Evolutionary conservation across 1,139 yeast species (phyloP).

Genomic region (Lodderomyces elongisporus): DNA sequence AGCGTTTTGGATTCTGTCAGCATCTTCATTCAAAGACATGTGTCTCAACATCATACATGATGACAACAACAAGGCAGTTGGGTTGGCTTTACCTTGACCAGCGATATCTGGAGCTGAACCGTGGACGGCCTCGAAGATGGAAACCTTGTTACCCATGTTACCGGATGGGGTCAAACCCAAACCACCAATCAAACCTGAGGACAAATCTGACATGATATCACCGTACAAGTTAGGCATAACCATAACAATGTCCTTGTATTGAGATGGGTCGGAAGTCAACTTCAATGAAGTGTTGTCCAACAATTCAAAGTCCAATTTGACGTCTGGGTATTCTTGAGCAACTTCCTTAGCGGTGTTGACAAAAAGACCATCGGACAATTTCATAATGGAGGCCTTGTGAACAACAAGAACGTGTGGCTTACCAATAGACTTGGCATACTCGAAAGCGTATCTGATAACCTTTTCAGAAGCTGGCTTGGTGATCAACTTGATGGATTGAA

Average conservation of each 20-base stretch:
- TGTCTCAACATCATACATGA: slow-evolving; percentile 99
- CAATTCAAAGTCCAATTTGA: slow-evolving; percentile 76
- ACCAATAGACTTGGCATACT: slow-evolving; percentile 85
- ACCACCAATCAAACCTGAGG: slow-evolving; percentile 97
- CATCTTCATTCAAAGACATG: slow-evolving; percentile 80
- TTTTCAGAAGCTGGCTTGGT: slow-evolving; percentile 95
- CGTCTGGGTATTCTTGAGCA: slow-evolving; percentile 87
- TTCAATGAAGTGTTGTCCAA: slow-evolving; percentile 93
- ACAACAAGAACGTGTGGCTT: slow-evolving; percentile 90
- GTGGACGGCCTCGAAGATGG: slow-evolving; percentile 98
- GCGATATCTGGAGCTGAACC: slow-evolving; percentile 99
- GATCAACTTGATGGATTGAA: slow-evolving; percentile 94
- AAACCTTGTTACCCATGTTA: slow-evolving; percentile 97
- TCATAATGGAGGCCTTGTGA: slow-evolving; percentile 98
- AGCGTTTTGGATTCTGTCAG: slow-evolving; percentile 81
- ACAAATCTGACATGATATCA: slow-evolving; percentile 95
- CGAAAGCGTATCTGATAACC: slow-evolving; percentile 94
- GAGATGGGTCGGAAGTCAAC: slow-evolving; percentile 83
- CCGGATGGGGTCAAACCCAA: slow-evolving; percentile 98
- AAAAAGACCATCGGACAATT: slow-evolving; percentile 95
- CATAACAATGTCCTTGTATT: slow-evolving; percentile 79
- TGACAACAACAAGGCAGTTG: slow-evolving; percentile 92
- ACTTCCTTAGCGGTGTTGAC: slow-evolving; percentile 87
- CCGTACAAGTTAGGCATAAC: slow-evolving; percentile 99
- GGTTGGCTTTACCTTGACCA: slow-evolving; percentile 97